Evolutionary conservation across 75 land plant genomes (phyloP).

Genomic region (Larix kaempferi): DNA sequence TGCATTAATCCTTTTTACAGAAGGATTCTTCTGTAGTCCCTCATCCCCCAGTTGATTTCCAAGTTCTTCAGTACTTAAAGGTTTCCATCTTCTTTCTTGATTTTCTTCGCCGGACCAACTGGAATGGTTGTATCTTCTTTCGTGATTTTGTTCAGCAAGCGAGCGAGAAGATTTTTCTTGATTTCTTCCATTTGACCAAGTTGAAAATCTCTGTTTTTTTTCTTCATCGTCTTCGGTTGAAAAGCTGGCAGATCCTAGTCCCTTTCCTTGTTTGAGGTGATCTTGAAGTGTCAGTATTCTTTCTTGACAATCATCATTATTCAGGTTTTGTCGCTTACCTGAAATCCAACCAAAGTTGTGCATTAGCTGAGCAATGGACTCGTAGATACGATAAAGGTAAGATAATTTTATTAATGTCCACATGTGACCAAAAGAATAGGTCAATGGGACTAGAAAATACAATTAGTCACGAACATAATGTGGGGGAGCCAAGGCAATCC

Average conservation of each 20-base stretch:
- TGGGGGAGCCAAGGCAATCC: too few relatives aligned
- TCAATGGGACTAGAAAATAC: too few relatives aligned
- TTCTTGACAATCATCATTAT: not conserved
- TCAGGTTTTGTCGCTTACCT: not conserved
- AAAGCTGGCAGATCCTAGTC: not conserved
- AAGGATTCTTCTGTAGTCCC: not conserved
- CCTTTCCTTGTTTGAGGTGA: not conserved
- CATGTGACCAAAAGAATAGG: too few relatives aligned
- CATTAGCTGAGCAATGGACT: not conserved
- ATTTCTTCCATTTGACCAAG: not conserved
- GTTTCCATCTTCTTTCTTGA: not conserved
- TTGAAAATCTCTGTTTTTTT: not conserved
- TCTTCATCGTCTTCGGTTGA: conserved; percentile 5
- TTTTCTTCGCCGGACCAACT: not conserved
- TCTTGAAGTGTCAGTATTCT: conserved; percentile 2
- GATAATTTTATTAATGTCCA: too few relatives aligned
- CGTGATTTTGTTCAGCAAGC: not conserved
- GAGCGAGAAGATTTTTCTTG: conserved; percentile 7
- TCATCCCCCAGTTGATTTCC: conserved; percentile 2
- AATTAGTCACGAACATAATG: too few relatives aligned
- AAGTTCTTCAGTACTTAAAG: not conserved
- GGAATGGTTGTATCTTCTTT: not conserved
- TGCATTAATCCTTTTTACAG: not conserved
- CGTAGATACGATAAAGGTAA: too few relatives aligned
- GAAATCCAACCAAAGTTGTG: not conserved